Percentiles rank a stretch among this genome's conserved stretches.
Conservation (phyloP, 2,329 filamentous ascomycete species). For the Fusarium nelsonii region DNA sequence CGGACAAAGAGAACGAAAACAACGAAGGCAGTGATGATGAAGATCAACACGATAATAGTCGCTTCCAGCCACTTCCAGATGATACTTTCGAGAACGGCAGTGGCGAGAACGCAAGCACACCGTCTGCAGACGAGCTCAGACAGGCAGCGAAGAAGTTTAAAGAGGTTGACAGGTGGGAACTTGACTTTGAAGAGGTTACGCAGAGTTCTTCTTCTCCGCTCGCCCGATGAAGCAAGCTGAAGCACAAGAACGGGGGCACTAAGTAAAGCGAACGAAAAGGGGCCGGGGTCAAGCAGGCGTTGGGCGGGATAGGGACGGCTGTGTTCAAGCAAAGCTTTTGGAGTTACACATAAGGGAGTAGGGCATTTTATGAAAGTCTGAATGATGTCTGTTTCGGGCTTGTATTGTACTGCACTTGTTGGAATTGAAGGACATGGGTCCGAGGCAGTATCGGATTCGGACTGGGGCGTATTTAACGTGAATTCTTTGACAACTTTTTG, state of each 20-base stretch:
- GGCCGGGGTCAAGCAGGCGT: slow-evolving; percentile 22
- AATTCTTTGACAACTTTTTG: slow-evolving; percentile 19
- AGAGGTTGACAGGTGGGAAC: slow-evolving; percentile 76
- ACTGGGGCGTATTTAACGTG: slow-evolving; percentile 14
- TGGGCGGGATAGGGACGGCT: slow-evolving; percentile 15
- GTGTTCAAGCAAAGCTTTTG: slow-evolving; percentile 22
- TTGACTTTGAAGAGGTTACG: slow-evolving; percentile 74
- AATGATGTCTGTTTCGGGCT: slow-evolving; percentile 40
- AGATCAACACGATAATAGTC: slow-evolving; percentile 53
- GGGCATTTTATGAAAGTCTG: slow-evolving; percentile 32
- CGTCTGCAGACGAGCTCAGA: slow-evolving; percentile 67
- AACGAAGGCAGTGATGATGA: slow-evolving; percentile 48
- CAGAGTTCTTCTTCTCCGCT: slow-evolving; percentile 67
- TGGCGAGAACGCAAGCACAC: slow-evolving; percentile 53
- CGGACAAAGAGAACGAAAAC: slow-evolving; percentile 69
- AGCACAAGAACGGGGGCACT: slow-evolving; percentile 2
- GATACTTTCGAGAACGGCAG: slow-evolving; percentile 56
- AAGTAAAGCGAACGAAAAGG: slow-evolving; percentile 6
- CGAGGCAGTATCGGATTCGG: slow-evolving; percentile 9
- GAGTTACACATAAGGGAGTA: slow-evolving; percentile 33
- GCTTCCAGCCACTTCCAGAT: slow-evolving; percentile 60
- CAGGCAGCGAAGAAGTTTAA: slow-evolving; percentile 72
- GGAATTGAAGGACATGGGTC: slow-evolving; percentile 2
- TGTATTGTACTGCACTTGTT: slow-evolving; percentile 24
- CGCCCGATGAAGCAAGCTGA: slow-evolving; percentile 56